Conservation (phyloP, 1,139 yeast genomes). For the Dujonia santamariae region DNA sequence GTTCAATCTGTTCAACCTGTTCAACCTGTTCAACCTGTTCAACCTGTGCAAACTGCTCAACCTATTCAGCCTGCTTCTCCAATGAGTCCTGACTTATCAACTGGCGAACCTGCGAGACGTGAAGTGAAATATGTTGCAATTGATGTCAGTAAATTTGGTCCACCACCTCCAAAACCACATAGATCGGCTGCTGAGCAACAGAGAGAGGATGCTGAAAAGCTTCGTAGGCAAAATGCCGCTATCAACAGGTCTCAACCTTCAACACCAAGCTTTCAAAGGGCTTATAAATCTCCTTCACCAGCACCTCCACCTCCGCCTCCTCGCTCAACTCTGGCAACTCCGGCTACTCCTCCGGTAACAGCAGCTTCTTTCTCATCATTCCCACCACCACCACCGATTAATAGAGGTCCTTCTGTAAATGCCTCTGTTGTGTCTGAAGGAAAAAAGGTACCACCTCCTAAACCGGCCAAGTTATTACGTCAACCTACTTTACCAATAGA, state of each 20-base stretch:
- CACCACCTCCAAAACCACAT: conserved; percentile 14
- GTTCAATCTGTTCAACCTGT: conserved; percentile 6
- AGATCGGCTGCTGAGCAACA: conserved; percentile 1
- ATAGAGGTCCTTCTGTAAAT: not conserved
- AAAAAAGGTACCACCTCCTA: conserved; percentile 10
- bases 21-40: conserved; percentile 6
- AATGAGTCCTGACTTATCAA: not conserved
- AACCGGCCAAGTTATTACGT: conserved; percentile 7
- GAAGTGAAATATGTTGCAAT: conserved; percentile 9
- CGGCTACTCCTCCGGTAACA: not conserved
- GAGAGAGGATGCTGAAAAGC: not conserved
- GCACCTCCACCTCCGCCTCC: conserved; percentile 9
- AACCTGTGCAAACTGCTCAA: conserved; percentile 3
- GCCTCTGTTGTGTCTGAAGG: not conserved
- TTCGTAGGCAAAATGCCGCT: not conserved
- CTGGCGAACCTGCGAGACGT: not conserved
- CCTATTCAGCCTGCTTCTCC: conserved; percentile 7
- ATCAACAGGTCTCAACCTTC: not conserved
- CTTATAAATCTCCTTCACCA: too few relatives aligned
- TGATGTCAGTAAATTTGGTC: conserved; percentile 13
- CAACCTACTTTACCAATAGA: not conserved
- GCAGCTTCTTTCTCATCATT: conserved; percentile 5
- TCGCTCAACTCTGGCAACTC: conserved; percentile 1
- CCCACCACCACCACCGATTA: conserved; percentile 12
- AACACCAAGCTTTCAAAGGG: conserved; percentile 2